These are phyloP conservation scores for Shiraia bambusicola DNA, from an alignment of 2,329 filamentous ascomycete genomes.

Conservation along the genomic window DNA sequence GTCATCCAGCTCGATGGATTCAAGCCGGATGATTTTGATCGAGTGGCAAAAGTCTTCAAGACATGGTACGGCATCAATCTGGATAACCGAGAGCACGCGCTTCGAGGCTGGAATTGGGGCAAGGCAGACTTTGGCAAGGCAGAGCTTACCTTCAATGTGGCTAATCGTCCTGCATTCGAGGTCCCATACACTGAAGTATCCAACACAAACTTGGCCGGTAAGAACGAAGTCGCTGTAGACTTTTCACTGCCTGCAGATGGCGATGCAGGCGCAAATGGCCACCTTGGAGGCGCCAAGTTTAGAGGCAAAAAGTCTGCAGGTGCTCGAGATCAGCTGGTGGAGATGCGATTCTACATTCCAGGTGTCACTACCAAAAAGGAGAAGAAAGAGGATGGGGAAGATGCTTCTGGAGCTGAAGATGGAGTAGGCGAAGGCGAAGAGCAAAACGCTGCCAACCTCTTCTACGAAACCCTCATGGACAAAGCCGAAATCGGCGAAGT, in stretches of 20 bases:
- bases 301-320: conserved; percentile 88
- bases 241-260: conserved; percentile 76
- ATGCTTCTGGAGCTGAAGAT: conserved; percentile 54
- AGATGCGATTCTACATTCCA: conserved; percentile 99
- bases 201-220: conserved; percentile 95
- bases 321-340: conserved; percentile 87
- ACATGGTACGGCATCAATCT: conserved; percentile 95
- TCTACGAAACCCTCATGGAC: conserved; percentile 96
- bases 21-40: conserved; percentile 90
- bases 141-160: conserved; percentile 93
- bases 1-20: conserved; percentile 96
- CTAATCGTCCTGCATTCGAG: conserved; percentile 94
- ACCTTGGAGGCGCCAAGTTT: conserved; percentile 69
- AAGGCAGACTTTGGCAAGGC: conserved; percentile 96
- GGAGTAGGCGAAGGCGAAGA: conserved; percentile 66
- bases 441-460: conserved; percentile 93
- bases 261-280: conserved; percentile 71
- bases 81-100: conserved; percentile 88
- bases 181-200: conserved; percentile 96
- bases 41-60: conserved; percentile 90
- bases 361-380: conserved; percentile 73
- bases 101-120: conserved; percentile 99
- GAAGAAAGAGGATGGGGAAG: conserved; percentile 73
- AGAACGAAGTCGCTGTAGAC: conserved; percentile 96
- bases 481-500: conserved; percentile 99